Percentiles rank a stretch among this genome's conserved stretches.
phyloP scores from a whole-genome alignment of 2,329 filamentous ascomycete species.

The Drechslera avenae region DNA sequence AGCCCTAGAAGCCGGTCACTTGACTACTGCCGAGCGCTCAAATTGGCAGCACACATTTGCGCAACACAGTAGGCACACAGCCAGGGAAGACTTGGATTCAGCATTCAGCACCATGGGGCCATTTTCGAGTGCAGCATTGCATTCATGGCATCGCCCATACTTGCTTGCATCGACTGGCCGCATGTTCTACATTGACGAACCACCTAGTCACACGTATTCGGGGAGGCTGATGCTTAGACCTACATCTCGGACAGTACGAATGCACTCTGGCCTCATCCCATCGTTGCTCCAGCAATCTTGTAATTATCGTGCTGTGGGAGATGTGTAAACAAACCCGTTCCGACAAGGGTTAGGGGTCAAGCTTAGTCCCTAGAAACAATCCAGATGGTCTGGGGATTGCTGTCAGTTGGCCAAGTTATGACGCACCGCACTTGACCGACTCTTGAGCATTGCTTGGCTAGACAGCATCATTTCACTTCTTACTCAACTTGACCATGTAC shows the following conservation, averaged over 20 bases:
- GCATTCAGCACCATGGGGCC: too few species aligned
- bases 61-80: background rate
- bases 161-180: background rate
- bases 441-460: background rate
- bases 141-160: background rate
- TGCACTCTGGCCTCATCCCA: background rate
- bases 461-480: background rate
- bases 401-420: too few species aligned
- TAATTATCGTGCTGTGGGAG: too few species aligned
- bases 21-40: too few species aligned
- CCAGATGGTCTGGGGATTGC: background rate
- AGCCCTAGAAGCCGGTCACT: too few species aligned
- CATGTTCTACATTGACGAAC: background rate
- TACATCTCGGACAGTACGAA: background rate
- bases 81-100: background rate
- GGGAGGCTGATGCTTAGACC: background rate
- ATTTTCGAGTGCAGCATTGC: background rate
- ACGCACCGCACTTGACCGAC: background rate
- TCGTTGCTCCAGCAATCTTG: background rate
- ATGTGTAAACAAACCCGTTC: too few species aligned
- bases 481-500: background rate
- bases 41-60: conserved; percentile 7
- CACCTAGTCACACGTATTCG: background rate
- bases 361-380: background rate
- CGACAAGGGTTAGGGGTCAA: too few species aligned